Evolutionary conservation across 2,329 filamentous ascomycete species (phyloP), one percentile per base, ranked within the genome.

Genomic region (Xylariaceae sp.): DNA sequence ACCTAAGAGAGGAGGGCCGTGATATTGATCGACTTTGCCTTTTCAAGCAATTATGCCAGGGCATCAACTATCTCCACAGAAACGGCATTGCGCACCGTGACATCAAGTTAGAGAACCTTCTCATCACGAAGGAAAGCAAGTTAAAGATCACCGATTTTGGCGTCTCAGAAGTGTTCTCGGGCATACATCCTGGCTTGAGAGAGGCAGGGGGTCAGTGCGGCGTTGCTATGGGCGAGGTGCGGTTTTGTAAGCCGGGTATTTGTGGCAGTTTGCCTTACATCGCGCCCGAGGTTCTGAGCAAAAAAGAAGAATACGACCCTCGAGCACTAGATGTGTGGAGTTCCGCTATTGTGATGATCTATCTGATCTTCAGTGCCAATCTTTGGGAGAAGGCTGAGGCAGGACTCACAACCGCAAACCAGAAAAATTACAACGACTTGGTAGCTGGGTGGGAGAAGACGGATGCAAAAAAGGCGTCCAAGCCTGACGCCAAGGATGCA

Each of bases 101-200:
- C 64, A 89, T 96, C 75, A 96, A 96, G 73, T 81, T 92, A 9
- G 92, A 96, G 70, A 96, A 96, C 64, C 76, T 95, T 20, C 80
- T 96, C 26, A 81, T 96, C 55, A 88, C 86, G 40, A 85, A 84
- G 63, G 84, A 91, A 53, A 91, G 91, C 67, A 87, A 91, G 70
- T 79, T 96, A 50, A 96, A 96, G 74, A 92, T 96, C 55, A 92
- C 91, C 43, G 92, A 96, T 70, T 96, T 96, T 74, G 92, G 92
- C 47, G 89, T 93, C 11, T 92, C 90, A 0, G 90, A 94, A 68
- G 88, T 95, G 15, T 96, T 96, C 67, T 84, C 81, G 48, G 91
- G 91, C 32, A 86, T 86, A 44, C 91, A 95, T 70, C 91, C 91
- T 0, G 91, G 91, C 24, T 74, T 92, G 33, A 81, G 88, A 55